Evolutionary conservation across 129 eudicot genomes (phyloP), one percentile per base, ranked within the genome.

Genomic region (Helianthus tuberosus): DNA sequence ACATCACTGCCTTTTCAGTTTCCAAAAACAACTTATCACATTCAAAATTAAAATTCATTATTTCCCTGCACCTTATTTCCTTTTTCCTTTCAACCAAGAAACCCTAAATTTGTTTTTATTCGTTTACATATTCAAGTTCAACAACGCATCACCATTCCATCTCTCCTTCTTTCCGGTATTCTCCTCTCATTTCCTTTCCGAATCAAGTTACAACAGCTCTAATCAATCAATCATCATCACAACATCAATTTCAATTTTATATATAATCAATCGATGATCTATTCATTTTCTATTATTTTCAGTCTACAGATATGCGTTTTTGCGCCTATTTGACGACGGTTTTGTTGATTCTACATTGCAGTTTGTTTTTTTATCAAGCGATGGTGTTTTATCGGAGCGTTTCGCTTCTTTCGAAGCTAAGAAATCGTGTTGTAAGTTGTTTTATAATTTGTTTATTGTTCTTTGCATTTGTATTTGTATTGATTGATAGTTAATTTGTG

Each of bases 331-430:
- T 32, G 14, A 66, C 29, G 76, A 71, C 48, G 17, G 16, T 78
- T 68, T 59, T 76, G 29, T 32, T 68, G 54, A 70, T 84, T 82
- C 39, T 64, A 80, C 64, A 80, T 84, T 51, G 47, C 69, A 46
- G 49, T 51, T 50, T 29, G n/a, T 5, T 63, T 69, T 77, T 47
- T 70, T 7, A 1, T 66, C 57, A n/a, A 72, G 54, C 70, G 51
- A 91, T 91, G 97, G 91, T 83, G 81, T 84, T 91, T 76, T 78
- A 79, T 80, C 64, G 84, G 73, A 78, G 90, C 71, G 85, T 86
- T 82, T 86, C 96, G 36, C 78, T 84, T 66, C 84, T 93, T 39
- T 80, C 91, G 11, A 90, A 88, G 88, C 97, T 94, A 13, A 86
- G 93, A 36, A 86, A 88, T 60, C 86, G 91, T 11, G 85, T 69